Base-by-base conservation (phyloP, 2,329 filamentous ascomycete genomes). In the Lecanicillium sp. region DNA sequence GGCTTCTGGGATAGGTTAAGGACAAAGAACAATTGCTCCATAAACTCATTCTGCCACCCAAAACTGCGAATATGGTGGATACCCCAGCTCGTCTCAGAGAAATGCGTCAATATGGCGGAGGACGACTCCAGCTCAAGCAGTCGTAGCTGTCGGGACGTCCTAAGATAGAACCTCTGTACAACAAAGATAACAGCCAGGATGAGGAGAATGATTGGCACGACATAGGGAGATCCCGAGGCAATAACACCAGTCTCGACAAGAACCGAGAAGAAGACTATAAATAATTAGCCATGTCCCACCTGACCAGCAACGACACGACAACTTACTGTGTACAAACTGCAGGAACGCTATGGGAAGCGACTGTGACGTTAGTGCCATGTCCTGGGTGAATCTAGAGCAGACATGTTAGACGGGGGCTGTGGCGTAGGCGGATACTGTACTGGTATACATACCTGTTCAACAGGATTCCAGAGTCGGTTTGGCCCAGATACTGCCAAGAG, bases 61-160 rank as follows among this genome's bases (percentile, higher is more conserved):
- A 57, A 60, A 3, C 56, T 52, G 12, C 56, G 56, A 21, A 61
- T 60, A 1, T 54, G 58, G 11, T 55, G 51, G 5, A 60, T 24
- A 6, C 58, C 52, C 40, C 56, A 44, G 26, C 14, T 60, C 1
- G 66, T 63, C 50, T 72, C 68, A 4, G 70, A 45, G 11, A 71
- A 63, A 30, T 54, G 62, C 0, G 62, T 62, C 20, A 58, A 72
- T 0, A 79, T 62, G 0, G 68, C 70, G 0, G 74, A 67, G 36
- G 71, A 71, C 1, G 74, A 67, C 53, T 80, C 74, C 1, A 80
- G 63, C 40, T 79, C 77, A 21, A 79, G 58, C 11, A 74, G 66
- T 29, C 75, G 71, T 2, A 81, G 60, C 52, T 79, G 77, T 0
- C 76, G 69, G 0, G 75, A 78, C 1, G 76, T 78, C 7, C 71